These are phyloP conservation scores for Penicillium sp. DNA, from an alignment of 2,329 filamentous ascomycete species.

Conservation along the genomic window DNA sequence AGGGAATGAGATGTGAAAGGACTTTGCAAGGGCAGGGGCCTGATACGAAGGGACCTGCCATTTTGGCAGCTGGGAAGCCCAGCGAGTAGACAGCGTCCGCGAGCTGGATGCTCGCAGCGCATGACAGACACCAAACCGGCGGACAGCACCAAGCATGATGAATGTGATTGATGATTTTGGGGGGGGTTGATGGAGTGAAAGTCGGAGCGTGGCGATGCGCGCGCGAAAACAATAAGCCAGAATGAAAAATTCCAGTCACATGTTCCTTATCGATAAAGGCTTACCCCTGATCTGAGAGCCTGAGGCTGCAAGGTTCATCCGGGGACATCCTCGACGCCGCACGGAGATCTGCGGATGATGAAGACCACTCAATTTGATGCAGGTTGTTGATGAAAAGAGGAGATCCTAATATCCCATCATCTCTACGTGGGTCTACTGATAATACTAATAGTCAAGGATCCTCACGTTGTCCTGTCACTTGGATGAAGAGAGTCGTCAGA, in stretches of 20 bases:
- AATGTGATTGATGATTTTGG: slow-evolving; percentile 7
- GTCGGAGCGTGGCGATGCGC: slow-evolving; percentile 4
- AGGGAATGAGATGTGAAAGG: slow-evolving; percentile 28
- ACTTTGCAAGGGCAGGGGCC: slow-evolving; percentile 17
- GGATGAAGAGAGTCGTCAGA: no score
- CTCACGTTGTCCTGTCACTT: no score
- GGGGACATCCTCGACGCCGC: no score
- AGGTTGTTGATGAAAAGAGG: no score
- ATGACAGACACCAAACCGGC: slow-evolving; percentile 34
- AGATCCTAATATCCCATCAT: no score
- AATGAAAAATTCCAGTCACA: slow-evolving; percentile 19
- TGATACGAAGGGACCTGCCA: slow-evolving; percentile 20
- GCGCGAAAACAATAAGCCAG: slow-evolving; percentile 15
- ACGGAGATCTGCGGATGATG: no score
- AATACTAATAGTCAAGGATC: no score
- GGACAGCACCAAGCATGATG: slow-evolving; percentile 37
- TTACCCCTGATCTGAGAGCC: neutral
- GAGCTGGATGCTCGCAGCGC: slow-evolving; percentile 32
- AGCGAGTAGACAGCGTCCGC: slow-evolving; percentile 23
- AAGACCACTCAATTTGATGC: no score
- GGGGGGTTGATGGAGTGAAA: slow-evolving; percentile 5
- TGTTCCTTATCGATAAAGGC: slow-evolving; percentile 19
- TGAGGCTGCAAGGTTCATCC: neutral
- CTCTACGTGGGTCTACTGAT: no score
- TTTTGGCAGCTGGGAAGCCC: slow-evolving; percentile 25